Base-by-base conservation (phyloP, 2,329 filamentous ascomycete species). In the Dactylellina parvicollis region DNA sequence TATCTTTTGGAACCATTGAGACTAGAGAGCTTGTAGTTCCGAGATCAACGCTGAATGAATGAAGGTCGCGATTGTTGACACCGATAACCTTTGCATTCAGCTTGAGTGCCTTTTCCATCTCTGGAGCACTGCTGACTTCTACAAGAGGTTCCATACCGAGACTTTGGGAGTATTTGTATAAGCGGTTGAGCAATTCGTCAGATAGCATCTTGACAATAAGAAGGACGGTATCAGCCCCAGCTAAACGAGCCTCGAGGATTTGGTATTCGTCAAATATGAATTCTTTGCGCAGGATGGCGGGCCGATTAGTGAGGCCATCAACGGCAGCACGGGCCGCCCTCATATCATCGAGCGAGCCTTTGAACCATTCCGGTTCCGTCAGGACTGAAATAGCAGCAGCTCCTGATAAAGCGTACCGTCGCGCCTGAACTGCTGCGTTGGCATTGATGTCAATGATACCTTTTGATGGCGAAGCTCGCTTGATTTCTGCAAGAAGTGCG, bases 211-310 rank as follows among this genome's bases (percentile, higher is more conserved):
- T 99, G 56, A 99, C 95, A 77, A 99, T 99, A 18, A 99, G 86
- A 24, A 99, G 84, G 16, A 99, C 90, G 0, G 94, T 97, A 81
- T 99, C 94, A 5, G 95, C 95, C 76, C 95, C 95, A 10, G 94
- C 92, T 64, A 99, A 83, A 50, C 96, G 87, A 26, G 93, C 95
- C 81, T 99, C 95, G 4, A 99, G 85, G 60, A 99, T 98, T 81
- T 99, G 95, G 79, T 99, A 99, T 80, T 98, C 92, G 47, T 98
- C 93, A 78, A 98, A 99, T 40, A 99, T 88, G 78, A 99, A 99
- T 78, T 99, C 95, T 80, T 99, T 99, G 22, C 96, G 89, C 28
- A 99, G 83, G 10, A 99, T 87, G 1, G 94, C 96, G 1, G 95
- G 96, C 57, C 95, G 87, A 80, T 97, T 96, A 1, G 92, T 89